Conservation (phyloP, 192 early-diverging fungal genomes). For the Rhizophagus clarus region DNA sequence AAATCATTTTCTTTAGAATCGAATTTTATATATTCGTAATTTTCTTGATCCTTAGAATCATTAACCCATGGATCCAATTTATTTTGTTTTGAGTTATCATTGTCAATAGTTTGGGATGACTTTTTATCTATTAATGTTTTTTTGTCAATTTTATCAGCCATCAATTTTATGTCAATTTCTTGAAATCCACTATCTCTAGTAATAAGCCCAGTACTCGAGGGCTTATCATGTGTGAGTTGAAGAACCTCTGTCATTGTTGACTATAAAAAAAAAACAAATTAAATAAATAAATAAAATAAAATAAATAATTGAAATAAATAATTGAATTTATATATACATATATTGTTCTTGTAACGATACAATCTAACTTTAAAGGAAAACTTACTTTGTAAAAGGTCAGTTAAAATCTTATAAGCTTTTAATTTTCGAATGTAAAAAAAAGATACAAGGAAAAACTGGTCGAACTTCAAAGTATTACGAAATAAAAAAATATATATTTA, state of each 20-base stretch:
- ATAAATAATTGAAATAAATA: too few relatives aligned
- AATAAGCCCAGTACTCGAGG: neutral
- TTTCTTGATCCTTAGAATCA: conserved; percentile 22
- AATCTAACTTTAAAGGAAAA: too few relatives aligned
- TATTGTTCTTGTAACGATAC: too few relatives aligned
- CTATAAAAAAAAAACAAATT: neutral
- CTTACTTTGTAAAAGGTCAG: too few relatives aligned
- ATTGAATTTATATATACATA: too few relatives aligned
- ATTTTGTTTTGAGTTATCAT: neutral
- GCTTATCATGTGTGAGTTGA: neutral
- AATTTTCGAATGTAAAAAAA: too few relatives aligned
- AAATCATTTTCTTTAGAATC: neutral
- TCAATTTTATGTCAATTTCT: conserved; percentile 6
- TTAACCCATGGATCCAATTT: conserved; percentile 17
- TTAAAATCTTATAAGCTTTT: too few relatives aligned
- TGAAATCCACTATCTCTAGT: neutral
- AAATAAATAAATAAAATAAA: neutral
- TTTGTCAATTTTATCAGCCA: conserved; percentile 20
- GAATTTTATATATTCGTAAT: conserved; percentile 14
- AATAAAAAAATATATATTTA: too few relatives aligned
- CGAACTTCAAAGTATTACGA: neutral
- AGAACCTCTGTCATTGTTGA: conserved; percentile 4
- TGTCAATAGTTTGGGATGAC: neutral
- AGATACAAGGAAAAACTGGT: neutral
- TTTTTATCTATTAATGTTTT: conserved; percentile 17